Evolutionary conservation across 805 yeast species (phyloP), one percentile per base, ranked within the genome.

Genomic region (Wickerhamiella spandovensis): DNA sequence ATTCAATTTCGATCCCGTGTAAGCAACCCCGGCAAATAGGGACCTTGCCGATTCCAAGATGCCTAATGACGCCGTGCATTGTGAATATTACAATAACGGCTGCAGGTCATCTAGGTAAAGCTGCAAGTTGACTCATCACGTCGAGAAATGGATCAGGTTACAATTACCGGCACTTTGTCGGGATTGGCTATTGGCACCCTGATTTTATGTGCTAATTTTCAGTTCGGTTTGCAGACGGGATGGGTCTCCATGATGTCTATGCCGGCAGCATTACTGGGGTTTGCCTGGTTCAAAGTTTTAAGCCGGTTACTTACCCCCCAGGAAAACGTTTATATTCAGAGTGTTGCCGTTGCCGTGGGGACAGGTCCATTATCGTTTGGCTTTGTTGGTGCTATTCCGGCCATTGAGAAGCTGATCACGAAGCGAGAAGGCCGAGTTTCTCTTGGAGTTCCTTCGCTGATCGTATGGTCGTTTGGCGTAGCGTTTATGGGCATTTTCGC

Each of bases 201-300:
- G 24, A 89, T 92, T 30, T 71, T 92, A 23, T 71, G 88, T 17
- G 86, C 96, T 3, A 90, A 90, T 65, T 92, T 92, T 68, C 97
- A 90, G 63, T 90, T 90, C 64, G 98, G 97, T 1, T 70, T 90
- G 20, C 98, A 90, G 63, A 90, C 97, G 0, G 98, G 98, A 1
- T 90, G 98, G 98, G 96, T 92, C 5, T 87, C 96, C 10, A 90
- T 90, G 98, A 92, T 90, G 98, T 84, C 95, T 21, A 70, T 90
- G 49, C 97, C 98, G 0, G 82, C 95, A 4, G 96, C 97, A 0
- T 66, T 90, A 48, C 67, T 90, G 23, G 96, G 95, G 0, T 89
- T 79, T 64, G 83, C 96, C 0, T 69, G 84, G 18, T 90, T 89
- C 70, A 85, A 81, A 58, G 67, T 78, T 3, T 58, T 82, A 2